These are phyloP conservation scores for Stropharia rugosoannulata DNA, from an alignment of 768 basidiomycete genomes.

Conservation along the genomic window DNA sequence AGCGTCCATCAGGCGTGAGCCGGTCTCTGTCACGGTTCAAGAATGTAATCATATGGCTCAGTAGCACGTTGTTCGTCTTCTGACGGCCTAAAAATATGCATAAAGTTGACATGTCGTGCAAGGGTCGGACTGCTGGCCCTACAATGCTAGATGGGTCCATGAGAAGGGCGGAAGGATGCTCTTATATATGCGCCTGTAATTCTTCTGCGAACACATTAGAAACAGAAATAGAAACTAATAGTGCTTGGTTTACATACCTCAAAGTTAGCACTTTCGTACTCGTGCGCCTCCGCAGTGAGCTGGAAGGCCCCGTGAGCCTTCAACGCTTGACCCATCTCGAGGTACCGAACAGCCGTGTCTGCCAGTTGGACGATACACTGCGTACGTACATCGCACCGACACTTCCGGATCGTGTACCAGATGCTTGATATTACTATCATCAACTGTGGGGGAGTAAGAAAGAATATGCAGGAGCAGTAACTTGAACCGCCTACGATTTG, in stretches of 20 bases:
- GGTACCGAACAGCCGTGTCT: slow-evolving; percentile 80
- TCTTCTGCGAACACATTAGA: slow-evolving; percentile 59
- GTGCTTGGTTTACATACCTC: slow-evolving; percentile 50
- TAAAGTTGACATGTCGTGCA: slow-evolving; percentile 83
- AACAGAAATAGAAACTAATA: too few relatives aligned
- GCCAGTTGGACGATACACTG: slow-evolving; percentile 86
- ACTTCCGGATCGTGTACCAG: slow-evolving; percentile 84
- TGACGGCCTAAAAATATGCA: slow-evolving; percentile 94
- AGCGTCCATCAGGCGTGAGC: too few relatives aligned
- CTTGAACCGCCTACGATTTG: slow-evolving; percentile 63
- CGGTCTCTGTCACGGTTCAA: slow-evolving; percentile 86
- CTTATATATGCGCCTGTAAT: slow-evolving; percentile 81
- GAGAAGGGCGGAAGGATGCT: slow-evolving; percentile 82
- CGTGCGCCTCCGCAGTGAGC: slow-evolving; percentile 59
- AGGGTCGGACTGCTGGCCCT: slow-evolving; percentile 85
- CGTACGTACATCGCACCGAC: slow-evolving; percentile 73
- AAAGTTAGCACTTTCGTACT: slow-evolving; percentile 76
- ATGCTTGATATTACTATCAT: slow-evolving; percentile 73
- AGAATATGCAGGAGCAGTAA: background rate
- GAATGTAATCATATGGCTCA: slow-evolving; percentile 88
- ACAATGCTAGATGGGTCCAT: slow-evolving; percentile 89
- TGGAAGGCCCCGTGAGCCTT: slow-evolving; percentile 80
- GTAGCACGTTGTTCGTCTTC: slow-evolving; percentile 90
- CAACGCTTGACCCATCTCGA: slow-evolving; percentile 92
- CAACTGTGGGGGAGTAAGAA: slow-evolving; percentile 20